Evolutionary conservation across 2,329 filamentous ascomycete genomes (phyloP).

Genomic region (Claviceps pazoutovae): DNA sequence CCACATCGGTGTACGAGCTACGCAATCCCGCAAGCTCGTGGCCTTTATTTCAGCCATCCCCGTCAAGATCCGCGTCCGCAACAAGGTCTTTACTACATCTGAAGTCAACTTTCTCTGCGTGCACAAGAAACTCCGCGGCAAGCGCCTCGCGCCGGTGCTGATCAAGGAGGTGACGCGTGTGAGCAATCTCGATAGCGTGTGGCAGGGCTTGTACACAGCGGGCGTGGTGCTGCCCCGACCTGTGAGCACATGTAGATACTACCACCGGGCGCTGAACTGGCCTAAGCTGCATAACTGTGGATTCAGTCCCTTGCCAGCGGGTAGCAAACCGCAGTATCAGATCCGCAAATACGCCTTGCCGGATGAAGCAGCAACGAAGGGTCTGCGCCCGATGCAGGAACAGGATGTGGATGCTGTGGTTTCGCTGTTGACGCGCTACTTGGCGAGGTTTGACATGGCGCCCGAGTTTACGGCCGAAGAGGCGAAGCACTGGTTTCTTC

Average conservation of each 20-base stretch:
- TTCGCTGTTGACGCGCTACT: conserved; percentile 61
- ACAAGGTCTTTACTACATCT: conserved; percentile 60
- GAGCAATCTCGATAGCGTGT: conserved; percentile 75
- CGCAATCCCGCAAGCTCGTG: conserved; percentile 72
- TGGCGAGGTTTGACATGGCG: conserved; percentile 68
- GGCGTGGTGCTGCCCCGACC: conserved; percentile 84
- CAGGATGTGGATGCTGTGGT: conserved; percentile 68
- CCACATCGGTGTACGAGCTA: conserved; percentile 85
- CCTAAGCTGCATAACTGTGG: conserved; percentile 88
- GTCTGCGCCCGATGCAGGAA: conserved; percentile 65
- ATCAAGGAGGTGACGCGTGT: conserved; percentile 96
- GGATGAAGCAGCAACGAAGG: conserved; percentile 54
- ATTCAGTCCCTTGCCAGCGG: conserved; percentile 75
- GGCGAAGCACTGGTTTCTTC: conserved; percentile 76
- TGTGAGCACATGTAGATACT: conserved; percentile 88
- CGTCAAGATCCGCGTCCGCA: conserved; percentile 65
- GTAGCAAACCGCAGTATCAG: conserved; percentile 76
- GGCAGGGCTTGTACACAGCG: conserved; percentile 92
- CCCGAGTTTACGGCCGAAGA: conserved; percentile 71
- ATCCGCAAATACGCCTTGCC: conserved; percentile 77
- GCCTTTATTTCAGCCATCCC: conserved; percentile 94
- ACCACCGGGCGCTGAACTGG: conserved; percentile 89
- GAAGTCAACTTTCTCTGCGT: conserved; percentile 98
- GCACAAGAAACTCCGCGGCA: conserved; percentile 92
- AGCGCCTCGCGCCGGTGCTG: conserved; percentile 81